phyloP scores from a whole-genome alignment of 2,329 filamentous ascomycete species.

The Hypoxylon sp. region DNA sequence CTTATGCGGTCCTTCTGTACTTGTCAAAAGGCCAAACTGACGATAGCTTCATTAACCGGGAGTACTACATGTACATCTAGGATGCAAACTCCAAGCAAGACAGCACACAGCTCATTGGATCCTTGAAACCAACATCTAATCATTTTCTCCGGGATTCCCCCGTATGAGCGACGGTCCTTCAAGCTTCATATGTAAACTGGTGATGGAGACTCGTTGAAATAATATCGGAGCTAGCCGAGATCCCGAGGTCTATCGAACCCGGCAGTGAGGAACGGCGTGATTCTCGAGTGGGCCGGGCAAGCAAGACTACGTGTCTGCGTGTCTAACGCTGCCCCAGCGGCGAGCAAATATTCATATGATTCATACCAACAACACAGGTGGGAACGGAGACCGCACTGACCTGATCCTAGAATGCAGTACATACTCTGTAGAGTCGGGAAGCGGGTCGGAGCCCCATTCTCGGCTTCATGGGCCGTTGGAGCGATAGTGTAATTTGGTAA shows the following conservation, averaged over 20 bases:
- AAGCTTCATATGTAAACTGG: slow-evolving; percentile 5
- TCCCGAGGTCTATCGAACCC: slow-evolving; percentile 28
- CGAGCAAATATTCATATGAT: slow-evolving; percentile 33
- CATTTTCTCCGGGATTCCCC: slow-evolving; percentile 22
- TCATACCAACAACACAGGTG: slow-evolving; percentile 15
- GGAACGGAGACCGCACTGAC: slow-evolving; percentile 24
- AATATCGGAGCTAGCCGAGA: slow-evolving; percentile 27
- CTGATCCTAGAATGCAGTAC: slow-evolving; percentile 24
- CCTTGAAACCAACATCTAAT: slow-evolving; percentile 1
- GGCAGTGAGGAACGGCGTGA: slow-evolving; percentile 28
- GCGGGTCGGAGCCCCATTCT: slow-evolving; percentile 10
- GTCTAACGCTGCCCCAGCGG: slow-evolving; percentile 7
- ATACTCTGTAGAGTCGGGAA: slow-evolving; percentile 16
- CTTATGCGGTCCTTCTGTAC: background rate
- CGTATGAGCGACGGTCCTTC: slow-evolving; percentile 9
- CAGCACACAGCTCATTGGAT: background rate
- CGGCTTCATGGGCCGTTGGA: slow-evolving; percentile 38
- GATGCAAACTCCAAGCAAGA: slow-evolving; percentile 10
- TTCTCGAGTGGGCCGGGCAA: slow-evolving; percentile 14
- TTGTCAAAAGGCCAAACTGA: background rate
- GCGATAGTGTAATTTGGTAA: slow-evolving; percentile 35
- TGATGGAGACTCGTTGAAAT: slow-evolving; percentile 9
- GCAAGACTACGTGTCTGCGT: slow-evolving; percentile 10
- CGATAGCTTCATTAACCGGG: background rate
- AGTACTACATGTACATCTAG: slow-evolving; percentile 19